Base-by-base conservation (phyloP, 2,329 filamentous ascomycete genomes). In the Fusarium falciforme region DNA sequence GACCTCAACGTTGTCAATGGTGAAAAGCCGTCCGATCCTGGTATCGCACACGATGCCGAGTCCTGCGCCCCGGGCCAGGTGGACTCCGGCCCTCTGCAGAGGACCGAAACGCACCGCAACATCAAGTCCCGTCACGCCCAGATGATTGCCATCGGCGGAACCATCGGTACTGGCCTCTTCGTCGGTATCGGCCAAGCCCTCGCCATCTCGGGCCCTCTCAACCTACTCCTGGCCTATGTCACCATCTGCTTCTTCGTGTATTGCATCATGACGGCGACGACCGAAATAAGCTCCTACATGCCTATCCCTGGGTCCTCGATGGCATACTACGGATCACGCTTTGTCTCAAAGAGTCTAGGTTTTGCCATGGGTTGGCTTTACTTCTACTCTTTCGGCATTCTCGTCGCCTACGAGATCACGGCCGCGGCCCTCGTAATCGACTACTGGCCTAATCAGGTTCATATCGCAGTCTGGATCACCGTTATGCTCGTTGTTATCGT, bases 211-310 rank as follows among this genome's bases (percentile, higher is more conserved):
- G 44, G 44, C 2, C 44, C 44, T 49, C 22, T 27, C 22, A 17
- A 27, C 5, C 27, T 49, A 5, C 44, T 49, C 22, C 22, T 27
- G 5, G 44, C 44, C 44, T 49, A 49, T 12, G 22, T 22, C 7
- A 49, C 9, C 25, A 27, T 49, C 20, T 49, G 12, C 25, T 17
- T 29, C 20, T 27, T 49, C 16, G 25, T 49, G 3, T 49, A 27
- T 6, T 22, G 44, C 20, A 49, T 49, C 17, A 49, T 49, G 22
- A 74, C 14, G 82, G 83, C 35, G 82, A 86, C 5, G 74, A 76
- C n/a, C 85, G 85, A 85, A 5, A 87, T 87, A 74, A 77, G 81
- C 7, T 86, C 85, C 75, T 87, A 80, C 47, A 86, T 85, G 55
- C 77, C 87, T 1, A 74, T 77, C 2, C 70, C 72, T 0, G 85